A percentile compares a stretch with the other conserved stretches of the same genome.
Conservation (phyloP, 1,284 basidiomycete genomes). For the Taiwanofungus camphoratus region DNA sequence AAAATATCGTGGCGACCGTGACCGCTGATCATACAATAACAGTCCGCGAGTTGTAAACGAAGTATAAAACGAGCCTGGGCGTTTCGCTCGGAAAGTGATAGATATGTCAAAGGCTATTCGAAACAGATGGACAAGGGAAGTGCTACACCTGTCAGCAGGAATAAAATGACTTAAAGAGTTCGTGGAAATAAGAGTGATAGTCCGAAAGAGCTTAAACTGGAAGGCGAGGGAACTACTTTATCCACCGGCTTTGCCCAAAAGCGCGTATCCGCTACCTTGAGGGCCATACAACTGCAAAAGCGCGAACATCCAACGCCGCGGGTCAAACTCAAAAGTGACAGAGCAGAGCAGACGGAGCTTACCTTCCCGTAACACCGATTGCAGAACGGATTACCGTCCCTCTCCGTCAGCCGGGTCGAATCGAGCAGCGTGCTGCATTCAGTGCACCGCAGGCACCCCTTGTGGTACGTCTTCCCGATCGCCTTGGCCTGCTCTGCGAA, state of each 20-base stretch:
- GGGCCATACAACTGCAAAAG: conserved; percentile 57
- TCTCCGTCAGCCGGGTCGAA: conserved; percentile 64
- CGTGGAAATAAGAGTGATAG: too few species aligned
- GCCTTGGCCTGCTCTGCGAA: conserved; percentile 74
- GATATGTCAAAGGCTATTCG: too few species aligned
- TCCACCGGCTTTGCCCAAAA: conserved; percentile 57
- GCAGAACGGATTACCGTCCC: conserved; percentile 66
- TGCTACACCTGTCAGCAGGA: too few species aligned
- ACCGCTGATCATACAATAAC: too few species aligned
- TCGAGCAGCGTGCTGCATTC: conserved; percentile 64
- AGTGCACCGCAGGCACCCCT: conserved; percentile 65
- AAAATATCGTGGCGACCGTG: too few species aligned
- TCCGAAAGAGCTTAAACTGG: too few species aligned
- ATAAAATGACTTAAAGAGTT: too few species aligned
- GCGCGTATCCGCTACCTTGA: conserved; percentile 65
- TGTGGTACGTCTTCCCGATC: conserved; percentile 71
- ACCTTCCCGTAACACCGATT: conserved; percentile 71
- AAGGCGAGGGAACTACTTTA: too few species aligned
- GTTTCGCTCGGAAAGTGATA: too few species aligned
- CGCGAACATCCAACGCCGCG: neutral
- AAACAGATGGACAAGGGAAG: too few species aligned
- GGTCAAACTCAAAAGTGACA: neutral
- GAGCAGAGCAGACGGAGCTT: conserved; percentile 19
- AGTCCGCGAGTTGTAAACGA: too few species aligned
- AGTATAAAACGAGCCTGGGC: too few species aligned